Percentiles rank a stretch among this genome's conserved stretches.
phyloP scores from a whole-genome alignment of 371 early-diverging fungal genomes.

The Entomophthora muscae region DNA sequence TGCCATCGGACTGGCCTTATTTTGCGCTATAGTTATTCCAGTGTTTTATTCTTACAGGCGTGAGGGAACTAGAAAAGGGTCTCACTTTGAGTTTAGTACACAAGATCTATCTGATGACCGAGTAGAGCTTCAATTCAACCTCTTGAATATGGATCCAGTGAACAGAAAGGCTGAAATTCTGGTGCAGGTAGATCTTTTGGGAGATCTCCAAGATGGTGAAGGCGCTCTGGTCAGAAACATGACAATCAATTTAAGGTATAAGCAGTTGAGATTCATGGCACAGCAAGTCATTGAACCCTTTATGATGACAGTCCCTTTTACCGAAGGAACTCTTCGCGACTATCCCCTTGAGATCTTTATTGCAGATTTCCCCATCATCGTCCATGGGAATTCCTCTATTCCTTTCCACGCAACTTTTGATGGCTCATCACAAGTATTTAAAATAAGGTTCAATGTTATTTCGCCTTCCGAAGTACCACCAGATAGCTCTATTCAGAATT shows the following conservation, averaged over 20 bases:
- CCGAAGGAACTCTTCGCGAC: conserved; percentile 16
- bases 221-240: conserved; percentile 11
- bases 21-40: conserved; percentile 17
- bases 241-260: neutral
- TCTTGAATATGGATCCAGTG: conserved; percentile 17
- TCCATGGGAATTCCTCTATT: neutral
- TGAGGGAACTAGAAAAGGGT: conserved; percentile 15
- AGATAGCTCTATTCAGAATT: neutral
- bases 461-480: neutral
- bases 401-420: neutral
- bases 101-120: too few relatives aligned
- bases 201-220: conserved; percentile 15
- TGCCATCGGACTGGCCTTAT: conserved; percentile 2
- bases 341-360: conserved; percentile 18
- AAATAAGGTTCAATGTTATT: neutral
- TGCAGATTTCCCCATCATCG: neutral
- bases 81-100: conserved; percentile 13
- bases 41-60: conserved; percentile 15
- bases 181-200: conserved; percentile 16
- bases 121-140: conserved; percentile 13
- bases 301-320: conserved; percentile 16
- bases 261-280: neutral
- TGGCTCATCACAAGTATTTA: neutral
- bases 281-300: neutral
- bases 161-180: conserved; percentile 17